Conservation (phyloP, 495 filamentous ascomycete species). For the Daldinia decipiens region DNA sequence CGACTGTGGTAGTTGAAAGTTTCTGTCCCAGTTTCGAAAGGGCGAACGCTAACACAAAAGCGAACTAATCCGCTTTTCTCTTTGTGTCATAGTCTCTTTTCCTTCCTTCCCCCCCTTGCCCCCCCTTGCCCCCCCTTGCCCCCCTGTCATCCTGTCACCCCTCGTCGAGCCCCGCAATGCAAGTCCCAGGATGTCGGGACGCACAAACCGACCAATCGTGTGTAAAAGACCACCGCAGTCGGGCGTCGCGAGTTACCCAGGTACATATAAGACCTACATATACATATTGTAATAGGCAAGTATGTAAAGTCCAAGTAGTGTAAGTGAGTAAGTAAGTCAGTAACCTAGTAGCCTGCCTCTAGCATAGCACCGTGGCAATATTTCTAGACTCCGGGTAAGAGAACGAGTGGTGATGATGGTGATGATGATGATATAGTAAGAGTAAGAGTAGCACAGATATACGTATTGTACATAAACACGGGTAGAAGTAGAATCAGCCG, state of each 20-base stretch:
- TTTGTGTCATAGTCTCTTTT: too few species aligned
- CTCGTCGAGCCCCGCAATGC: slow-evolving; percentile 40
- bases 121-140: too few species aligned
- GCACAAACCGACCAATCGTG: slow-evolving; percentile 35
- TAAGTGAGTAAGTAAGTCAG: not conserved
- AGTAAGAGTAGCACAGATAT: not conserved
- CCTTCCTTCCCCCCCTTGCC: too few species aligned
- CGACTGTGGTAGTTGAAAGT: not conserved
- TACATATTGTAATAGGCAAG: not conserved
- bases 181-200: slow-evolving; percentile 47
- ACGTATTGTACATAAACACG: not conserved
- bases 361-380: not conserved
- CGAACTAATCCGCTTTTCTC: too few species aligned
- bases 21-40: slow-evolving; percentile 20
- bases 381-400: slow-evolving; percentile 3
- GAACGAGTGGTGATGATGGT: too few species aligned
- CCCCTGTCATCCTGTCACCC: not conserved
- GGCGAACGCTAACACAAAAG: slow-evolving; percentile 4
- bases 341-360: not conserved
- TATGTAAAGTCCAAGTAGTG: slow-evolving; percentile 11
- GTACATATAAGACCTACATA: slow-evolving; percentile 16
- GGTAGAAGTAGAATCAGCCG: not conserved
- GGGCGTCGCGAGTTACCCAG: slow-evolving; percentile 30
- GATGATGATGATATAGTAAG: not conserved
- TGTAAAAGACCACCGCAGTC: slow-evolving; percentile 15